Percentiles rank a stretch among this genome's conserved stretches.
Evolutionary conservation across 2,329 filamentous ascomycete species (phyloP).

Genomic region (Bipolaris zeicola): DNA sequence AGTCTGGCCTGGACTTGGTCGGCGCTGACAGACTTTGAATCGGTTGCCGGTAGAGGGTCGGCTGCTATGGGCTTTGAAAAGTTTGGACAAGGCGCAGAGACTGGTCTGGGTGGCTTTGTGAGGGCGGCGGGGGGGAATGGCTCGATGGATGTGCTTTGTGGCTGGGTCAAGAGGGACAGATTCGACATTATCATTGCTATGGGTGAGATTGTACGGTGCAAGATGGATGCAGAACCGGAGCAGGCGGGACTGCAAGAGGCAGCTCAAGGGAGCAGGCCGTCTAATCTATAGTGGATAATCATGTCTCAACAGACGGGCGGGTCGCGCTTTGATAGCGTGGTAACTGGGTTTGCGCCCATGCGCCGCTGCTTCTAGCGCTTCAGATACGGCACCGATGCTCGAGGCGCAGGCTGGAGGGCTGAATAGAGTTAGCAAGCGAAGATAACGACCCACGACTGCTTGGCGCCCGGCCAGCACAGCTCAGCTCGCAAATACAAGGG

Average conservation of each 20-base stretch:
- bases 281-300: conserved; percentile 19
- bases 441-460: conserved; percentile 13
- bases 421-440: conserved; percentile 12
- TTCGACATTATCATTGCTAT: conserved; percentile 34
- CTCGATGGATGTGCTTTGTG: conserved; percentile 35
- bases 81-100: conserved; percentile 29
- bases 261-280: conserved; percentile 6
- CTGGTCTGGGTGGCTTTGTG: conserved; percentile 22
- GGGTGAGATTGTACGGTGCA: neutral
- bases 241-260: conserved; percentile 1
- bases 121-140: conserved; percentile 26
- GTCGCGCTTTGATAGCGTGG: conserved; percentile 20
- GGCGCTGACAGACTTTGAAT: conserved; percentile 8
- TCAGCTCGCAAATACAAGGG: conserved; percentile 8
- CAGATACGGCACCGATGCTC: conserved; percentile 9
- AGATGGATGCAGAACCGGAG: neutral
- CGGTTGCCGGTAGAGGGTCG: neutral
- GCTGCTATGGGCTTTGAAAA: conserved; percentile 10
- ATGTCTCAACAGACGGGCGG: conserved; percentile 20
- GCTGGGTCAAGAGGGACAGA: conserved; percentile 40
- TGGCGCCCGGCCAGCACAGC: conserved; percentile 10
- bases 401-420: conserved; percentile 7
- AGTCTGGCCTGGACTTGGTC: conserved; percentile 12
- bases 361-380: conserved; percentile 15
- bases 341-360: conserved; percentile 17